Evolutionary conservation across 164 flowering plant species (phyloP), one percentile per base, ranked within the genome.

Genomic region (Dillenia suffruticosa): DNA sequence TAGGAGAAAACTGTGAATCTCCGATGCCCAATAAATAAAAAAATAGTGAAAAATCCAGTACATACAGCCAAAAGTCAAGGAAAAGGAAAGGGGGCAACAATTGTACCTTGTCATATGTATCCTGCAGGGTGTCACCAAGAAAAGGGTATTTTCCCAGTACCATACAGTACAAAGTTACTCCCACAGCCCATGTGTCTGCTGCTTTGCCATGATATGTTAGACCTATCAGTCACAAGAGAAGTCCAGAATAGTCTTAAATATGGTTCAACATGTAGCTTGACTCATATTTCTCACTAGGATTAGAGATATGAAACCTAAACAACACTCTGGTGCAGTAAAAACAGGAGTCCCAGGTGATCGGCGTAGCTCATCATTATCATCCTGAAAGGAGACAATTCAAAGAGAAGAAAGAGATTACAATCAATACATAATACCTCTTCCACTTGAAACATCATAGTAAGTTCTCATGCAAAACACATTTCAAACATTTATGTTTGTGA

Each of bases 141-240:
- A 89, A 95, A 11, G 99, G 99, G 68, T 86, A 92, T 24, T 80
- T 73, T 13, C 97, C 97, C 44, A 85, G 43, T 24, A 88, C 63
- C 93, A 89, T 79, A 66, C 78, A 80, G 70, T 91, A 88, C 76
- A 94, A 77, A 49, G 99, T 89, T 61, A 91, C 86, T 61, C 99
- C 99, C 26, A 94, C 72, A 8, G 97, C 99, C 99, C 99, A 94
- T 12, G 85, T 88, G 72, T 94, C 99, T 9, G 99, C 96, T 61
- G 85, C 87, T 79, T 77, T 94, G 53, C 99, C 97, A 67, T 70
- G 87, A 72, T 94, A 94, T 13, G 90, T 85, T 58, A 79, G 59
- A 68, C 96, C 98, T 94, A 79, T 66, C 56, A n/a, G 51, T 43
- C 46, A 61, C 10, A 46, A 62, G 46, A 10, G 19, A 59, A 48